Base-by-base conservation (phyloP, 129 eudicot genomes). In the Flaveria ramosissima region DNA sequence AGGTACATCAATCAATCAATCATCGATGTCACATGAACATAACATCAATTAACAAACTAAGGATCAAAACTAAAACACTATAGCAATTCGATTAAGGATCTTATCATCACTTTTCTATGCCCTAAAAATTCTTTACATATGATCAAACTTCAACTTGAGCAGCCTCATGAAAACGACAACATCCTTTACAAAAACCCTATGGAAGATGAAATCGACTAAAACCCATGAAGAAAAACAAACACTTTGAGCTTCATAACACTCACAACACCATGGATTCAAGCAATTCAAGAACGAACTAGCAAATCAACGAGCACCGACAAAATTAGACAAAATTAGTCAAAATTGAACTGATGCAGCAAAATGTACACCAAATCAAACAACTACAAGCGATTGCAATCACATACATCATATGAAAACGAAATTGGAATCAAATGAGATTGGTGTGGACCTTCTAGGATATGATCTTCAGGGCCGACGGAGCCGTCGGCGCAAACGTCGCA, bases 401-500 rank as follows among this genome's bases (percentile, higher is more conserved):
- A 67, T 10, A 36, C 41, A 36, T 4, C 41, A 36, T 36, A 36
- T 6, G 7, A 5, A 5, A 36, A 36, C 41, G 41, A 36, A 36
- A 30, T 30, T 30, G 36, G 36, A 30, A 36, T n/a, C 16, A 46
- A 10, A 7, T 66, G 50, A 26, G 60, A 12, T n/a, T 32, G 51
- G 23, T 61, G 39, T 12, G 27, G 60, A 88, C 98, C 98, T 91
- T 87, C 80, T 77, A 94, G 66, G 76, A 89, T 86, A 50, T 94
- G 97, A 62, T 94, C 98, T 91, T 94, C 98, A 13, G 98, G 97
- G 41, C 98, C 93, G 72, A 94, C 79, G 16, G 97, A 89, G 67
- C 91, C 85, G 80, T 94, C 98, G 0, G 83, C 96, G 24, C 98
- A 94, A 21, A 94, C 97, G 81, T 94, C 98, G 69, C 98, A 94